Conservation (phyloP, 2,329 filamentous ascomycete genomes). For the Penicillium nordicum region DNA sequence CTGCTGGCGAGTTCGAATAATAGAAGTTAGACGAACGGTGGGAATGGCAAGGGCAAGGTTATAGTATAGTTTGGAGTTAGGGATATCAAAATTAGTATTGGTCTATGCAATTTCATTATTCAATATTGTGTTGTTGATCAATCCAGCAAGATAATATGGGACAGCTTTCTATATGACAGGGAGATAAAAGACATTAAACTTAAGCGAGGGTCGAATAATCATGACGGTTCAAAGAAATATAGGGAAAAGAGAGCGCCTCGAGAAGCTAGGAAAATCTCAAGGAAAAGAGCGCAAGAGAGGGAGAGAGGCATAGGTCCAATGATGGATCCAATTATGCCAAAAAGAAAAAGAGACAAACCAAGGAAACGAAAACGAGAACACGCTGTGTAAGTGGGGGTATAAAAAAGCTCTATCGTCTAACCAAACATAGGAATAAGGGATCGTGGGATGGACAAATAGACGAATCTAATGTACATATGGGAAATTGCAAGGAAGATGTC, state of each 20-base stretch:
- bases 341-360: background rate
- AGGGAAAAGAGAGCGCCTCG: background rate
- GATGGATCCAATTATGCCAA: background rate
- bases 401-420: slow-evolving; percentile 27
- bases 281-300: background rate
- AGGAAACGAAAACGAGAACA: slow-evolving; percentile 5
- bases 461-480: background rate
- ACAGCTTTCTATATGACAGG: slow-evolving; percentile 5
- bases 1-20: too few species aligned
- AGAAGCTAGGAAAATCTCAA: slow-evolving; percentile 1
- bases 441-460: slow-evolving; percentile 11
- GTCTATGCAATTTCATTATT: slow-evolving; percentile 4
- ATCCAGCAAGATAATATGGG: slow-evolving; percentile 1
- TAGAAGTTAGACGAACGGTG: too few species aligned
- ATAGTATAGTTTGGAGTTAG: too few species aligned
- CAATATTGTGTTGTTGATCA: slow-evolving; percentile 2
- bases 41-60: too few species aligned
- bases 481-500: slow-evolving; percentile 8
- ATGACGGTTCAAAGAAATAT: slow-evolving; percentile 7
- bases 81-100: background rate
- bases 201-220: slow-evolving; percentile 6
- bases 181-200: background rate
- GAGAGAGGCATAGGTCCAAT: background rate
- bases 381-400: slow-evolving; percentile 22
- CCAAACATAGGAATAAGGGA: slow-evolving; percentile 8